Percentiles rank a stretch among this genome's conserved stretches.
phyloP scores from a whole-genome alignment of 2,329 filamentous ascomycete species.

The Curvularia sp. region DNA sequence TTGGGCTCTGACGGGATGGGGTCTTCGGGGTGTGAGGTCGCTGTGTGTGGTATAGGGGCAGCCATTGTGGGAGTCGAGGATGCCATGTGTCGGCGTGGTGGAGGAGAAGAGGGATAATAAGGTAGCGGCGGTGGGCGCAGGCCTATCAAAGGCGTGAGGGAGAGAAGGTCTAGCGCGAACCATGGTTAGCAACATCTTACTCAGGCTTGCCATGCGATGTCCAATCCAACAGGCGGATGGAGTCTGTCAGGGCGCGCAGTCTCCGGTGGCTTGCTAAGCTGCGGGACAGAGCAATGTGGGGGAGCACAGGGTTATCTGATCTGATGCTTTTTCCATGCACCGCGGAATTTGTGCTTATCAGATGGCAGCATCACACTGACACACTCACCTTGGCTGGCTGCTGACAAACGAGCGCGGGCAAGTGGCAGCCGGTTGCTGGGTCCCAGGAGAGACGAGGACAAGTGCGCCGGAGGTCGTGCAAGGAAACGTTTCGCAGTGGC shows the following conservation, averaged over 20 bases:
- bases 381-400: slow-evolving; percentile 27
- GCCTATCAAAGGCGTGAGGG: slow-evolving; percentile 29
- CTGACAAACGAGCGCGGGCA: slow-evolving; percentile 23
- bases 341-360: slow-evolving; percentile 34
- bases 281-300: slow-evolving; percentile 14
- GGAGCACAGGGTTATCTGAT: slow-evolving; percentile 19
- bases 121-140: slow-evolving; percentile 14
- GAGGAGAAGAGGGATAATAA: slow-evolving; percentile 19
- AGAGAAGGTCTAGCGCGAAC: slow-evolving; percentile 26
- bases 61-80: slow-evolving; percentile 29
- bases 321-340: slow-evolving; percentile 19
- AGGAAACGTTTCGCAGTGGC: slow-evolving; percentile 8
- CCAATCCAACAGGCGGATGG: slow-evolving; percentile 4
- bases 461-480: background rate
- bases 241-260: background rate
- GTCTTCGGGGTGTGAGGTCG: slow-evolving; percentile 56
- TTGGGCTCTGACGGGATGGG: slow-evolving; percentile 55
- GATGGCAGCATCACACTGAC: slow-evolving; percentile 30
- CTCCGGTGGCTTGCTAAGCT: slow-evolving; percentile 6
- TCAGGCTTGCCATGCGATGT: slow-evolving; percentile 6
- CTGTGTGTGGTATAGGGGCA: slow-evolving; percentile 48
- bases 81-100: slow-evolving; percentile 31
- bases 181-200: slow-evolving; percentile 40
- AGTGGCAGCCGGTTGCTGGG: slow-evolving; percentile 24
- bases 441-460: slow-evolving; percentile 14